phyloP scores from a whole-genome alignment of 768 basidiomycete genomes.

The Cystobasidium onofrii region DNA sequence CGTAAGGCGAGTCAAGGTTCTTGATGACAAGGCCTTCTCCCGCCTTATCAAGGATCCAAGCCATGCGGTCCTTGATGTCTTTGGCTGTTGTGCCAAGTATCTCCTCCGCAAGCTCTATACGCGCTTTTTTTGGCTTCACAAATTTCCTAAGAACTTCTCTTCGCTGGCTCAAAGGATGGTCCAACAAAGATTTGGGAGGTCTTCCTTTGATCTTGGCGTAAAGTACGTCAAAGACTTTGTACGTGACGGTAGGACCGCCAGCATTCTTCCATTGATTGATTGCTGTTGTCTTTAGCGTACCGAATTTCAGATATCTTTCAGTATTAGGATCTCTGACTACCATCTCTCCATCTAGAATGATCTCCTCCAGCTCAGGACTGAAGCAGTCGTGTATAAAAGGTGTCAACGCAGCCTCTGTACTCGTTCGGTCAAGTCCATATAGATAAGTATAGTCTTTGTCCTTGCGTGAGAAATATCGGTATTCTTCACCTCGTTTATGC shows the following conservation, averaged over 20 bases:
- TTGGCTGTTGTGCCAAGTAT: constrained; percentile 67
- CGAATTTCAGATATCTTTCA: constrained; percentile 81
- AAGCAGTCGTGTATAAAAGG: constrained; percentile 73
- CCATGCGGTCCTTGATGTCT: constrained; percentile 72
- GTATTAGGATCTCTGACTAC: constrained; percentile 91
- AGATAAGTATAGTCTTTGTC: constrained; percentile 51
- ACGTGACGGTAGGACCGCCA: constrained; percentile 48
- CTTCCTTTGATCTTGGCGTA: constrained; percentile 61
- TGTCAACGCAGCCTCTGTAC: constrained; percentile 77
- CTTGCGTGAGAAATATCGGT: constrained; percentile 84
- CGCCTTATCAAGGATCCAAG: constrained; percentile 66
- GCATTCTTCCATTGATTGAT: constrained; percentile 46
- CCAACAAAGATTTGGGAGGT: constrained; percentile 56
- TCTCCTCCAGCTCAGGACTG: constrained; percentile 69
- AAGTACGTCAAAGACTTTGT: constrained; percentile 92
- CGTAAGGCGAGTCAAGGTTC: constrained; percentile 68
- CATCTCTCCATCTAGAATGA: constrained; percentile 97
- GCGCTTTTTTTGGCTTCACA: constrained; percentile 62
- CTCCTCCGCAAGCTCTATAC: constrained; percentile 69
- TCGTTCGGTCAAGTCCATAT: constrained; percentile 60
- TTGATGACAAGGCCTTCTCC: constrained; percentile 94
- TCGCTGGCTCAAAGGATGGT: constrained; percentile 63
- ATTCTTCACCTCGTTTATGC: constrained; percentile 83
- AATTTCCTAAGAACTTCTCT: constrained; percentile 67
- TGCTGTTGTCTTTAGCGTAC: constrained; percentile 85